phyloP scores from a whole-genome alignment of 164 flowering plant genomes.

The Dillenia turbinata region DNA sequence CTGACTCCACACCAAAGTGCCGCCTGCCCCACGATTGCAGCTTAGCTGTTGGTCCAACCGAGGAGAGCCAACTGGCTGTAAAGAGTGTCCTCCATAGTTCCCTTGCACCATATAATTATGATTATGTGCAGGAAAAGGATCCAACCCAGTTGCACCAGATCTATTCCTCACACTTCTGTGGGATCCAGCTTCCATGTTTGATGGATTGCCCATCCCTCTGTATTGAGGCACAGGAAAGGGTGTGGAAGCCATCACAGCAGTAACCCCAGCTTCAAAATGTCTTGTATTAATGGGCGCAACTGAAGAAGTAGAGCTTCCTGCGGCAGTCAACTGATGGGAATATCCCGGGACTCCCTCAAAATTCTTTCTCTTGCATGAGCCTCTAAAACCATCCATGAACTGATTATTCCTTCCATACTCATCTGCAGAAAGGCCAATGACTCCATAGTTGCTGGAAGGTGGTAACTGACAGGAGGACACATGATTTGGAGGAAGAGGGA shows the following conservation, averaged over 20 bases:
- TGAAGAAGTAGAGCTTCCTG: constrained; percentile 52
- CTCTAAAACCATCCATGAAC: constrained; percentile 47
- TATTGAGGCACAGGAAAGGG: constrained; percentile 29
- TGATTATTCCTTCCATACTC: constrained; percentile 44
- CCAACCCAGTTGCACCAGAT: constrained; percentile 30
- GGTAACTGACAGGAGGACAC: constrained; percentile 38
- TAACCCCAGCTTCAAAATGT: constrained; percentile 32
- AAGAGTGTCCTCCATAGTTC: constrained; percentile 38
- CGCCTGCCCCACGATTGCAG: constrained; percentile 31
- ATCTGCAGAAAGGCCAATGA: constrained; percentile 33
- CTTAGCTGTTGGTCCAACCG: constrained; percentile 48
- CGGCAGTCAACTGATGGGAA: constrained; percentile 30
- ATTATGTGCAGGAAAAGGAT: constrained; percentile 32
- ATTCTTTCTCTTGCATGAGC: constrained; percentile 63
- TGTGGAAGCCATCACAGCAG: constrained; percentile 24
- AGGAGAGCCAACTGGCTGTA: constrained; percentile 32
- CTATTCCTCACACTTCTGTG: constrained; percentile 47
- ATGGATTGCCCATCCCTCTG: constrained; percentile 21
- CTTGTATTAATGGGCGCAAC: constrained; percentile 31
- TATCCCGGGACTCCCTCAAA: constrained; percentile 44
- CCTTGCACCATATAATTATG: constrained; percentile 41
- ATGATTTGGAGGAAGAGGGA: constrained; percentile 35
- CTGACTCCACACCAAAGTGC: constrained; percentile 43
- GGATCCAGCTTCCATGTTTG: constrained; percentile 32
- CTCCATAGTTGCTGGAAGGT: constrained; percentile 43